phyloP scores from a whole-genome alignment of 2,329 filamentous ascomycete genomes.

The Fusarium protoensiforme region DNA sequence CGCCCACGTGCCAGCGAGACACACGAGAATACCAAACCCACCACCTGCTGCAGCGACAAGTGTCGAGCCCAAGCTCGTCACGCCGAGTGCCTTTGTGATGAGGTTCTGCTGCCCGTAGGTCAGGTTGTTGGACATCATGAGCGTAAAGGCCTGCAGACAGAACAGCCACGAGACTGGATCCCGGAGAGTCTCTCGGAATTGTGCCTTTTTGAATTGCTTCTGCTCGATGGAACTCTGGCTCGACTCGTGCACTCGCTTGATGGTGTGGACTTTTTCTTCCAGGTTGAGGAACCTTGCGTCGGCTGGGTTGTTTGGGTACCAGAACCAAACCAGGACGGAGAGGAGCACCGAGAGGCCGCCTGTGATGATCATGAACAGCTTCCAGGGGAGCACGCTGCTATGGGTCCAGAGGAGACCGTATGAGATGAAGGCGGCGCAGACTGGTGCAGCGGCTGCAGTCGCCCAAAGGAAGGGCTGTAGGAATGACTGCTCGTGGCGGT shows the following conservation, averaged over 20 bases:
- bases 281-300: constrained; percentile 50
- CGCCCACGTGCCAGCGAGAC: constrained; percentile 46
- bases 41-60: constrained; percentile 52
- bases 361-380: constrained; percentile 53
- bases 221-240: constrained; percentile 49
- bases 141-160: constrained; percentile 44
- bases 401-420: constrained; percentile 54
- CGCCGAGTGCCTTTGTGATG: constrained; percentile 48
- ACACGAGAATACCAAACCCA: constrained; percentile 47
- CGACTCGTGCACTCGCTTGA: constrained; percentile 44
- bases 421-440: constrained; percentile 52
- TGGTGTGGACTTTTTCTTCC: constrained; percentile 53
- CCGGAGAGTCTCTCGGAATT: constrained; percentile 43
- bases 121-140: constrained; percentile 53
- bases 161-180: constrained; percentile 49
- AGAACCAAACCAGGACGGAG: constrained; percentile 46
- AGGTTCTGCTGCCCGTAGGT: constrained; percentile 54
- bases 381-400: constrained; percentile 49
- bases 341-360: constrained; percentile 49
- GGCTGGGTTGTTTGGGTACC: constrained; percentile 51
- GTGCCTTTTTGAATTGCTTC: constrained; percentile 48
- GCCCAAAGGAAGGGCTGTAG: constrained; percentile 50
- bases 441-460: constrained; percentile 47
- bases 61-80: constrained; percentile 51
- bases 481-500: constrained; percentile 47